Evolutionary conservation across 1,284 basidiomycete genomes (phyloP).

Genomic region (Vanrija sp.): DNA sequence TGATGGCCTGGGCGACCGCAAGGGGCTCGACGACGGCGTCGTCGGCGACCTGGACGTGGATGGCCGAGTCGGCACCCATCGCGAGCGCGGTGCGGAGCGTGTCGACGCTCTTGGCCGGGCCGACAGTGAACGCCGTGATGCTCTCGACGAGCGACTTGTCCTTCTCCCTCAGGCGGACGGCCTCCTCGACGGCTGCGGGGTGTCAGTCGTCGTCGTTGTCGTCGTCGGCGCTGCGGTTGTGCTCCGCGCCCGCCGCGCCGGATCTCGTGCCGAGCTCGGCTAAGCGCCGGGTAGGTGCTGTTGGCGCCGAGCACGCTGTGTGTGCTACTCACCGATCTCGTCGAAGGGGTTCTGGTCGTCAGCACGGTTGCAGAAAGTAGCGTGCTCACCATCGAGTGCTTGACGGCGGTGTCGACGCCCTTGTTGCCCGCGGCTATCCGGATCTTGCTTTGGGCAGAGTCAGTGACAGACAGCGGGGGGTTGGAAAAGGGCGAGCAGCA

Average conservation of each 20-base stretch:
- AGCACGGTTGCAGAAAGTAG: not conserved
- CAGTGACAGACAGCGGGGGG: not conserved
- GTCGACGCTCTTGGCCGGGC: slow-evolving; percentile 83
- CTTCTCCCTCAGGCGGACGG: slow-evolving; percentile 83
- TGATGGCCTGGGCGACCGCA: slow-evolving; percentile 61
- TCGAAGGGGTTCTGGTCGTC: slow-evolving; percentile 84
- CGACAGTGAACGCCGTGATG: slow-evolving; percentile 89
- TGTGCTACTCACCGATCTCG: slow-evolving; percentile 72
- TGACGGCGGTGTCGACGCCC: slow-evolving; percentile 88
- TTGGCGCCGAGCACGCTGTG: not conserved
- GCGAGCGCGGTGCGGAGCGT: slow-evolving; percentile 93
- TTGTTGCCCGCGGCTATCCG: slow-evolving; percentile 87
- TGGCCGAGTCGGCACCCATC: slow-evolving; percentile 92
- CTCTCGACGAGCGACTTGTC: slow-evolving; percentile 62
- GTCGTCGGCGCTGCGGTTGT: not conserved
- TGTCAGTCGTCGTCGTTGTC: not conserved
- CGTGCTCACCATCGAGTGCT: slow-evolving; percentile 85
- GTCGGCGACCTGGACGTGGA: slow-evolving; percentile 85
- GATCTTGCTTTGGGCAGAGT: slow-evolving; percentile 71
- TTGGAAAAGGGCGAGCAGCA: not conserved
- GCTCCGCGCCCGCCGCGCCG: not conserved
- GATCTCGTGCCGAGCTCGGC: slow-evolving; percentile 12
- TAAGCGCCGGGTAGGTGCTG: not conserved
- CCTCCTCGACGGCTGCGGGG: slow-evolving; percentile 86
- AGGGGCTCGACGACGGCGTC: slow-evolving; percentile 63